These are phyloP conservation scores for Rhodocollybia butyracea DNA, from an alignment of 768 basidiomycete genomes.

Conservation along the genomic window DNA sequence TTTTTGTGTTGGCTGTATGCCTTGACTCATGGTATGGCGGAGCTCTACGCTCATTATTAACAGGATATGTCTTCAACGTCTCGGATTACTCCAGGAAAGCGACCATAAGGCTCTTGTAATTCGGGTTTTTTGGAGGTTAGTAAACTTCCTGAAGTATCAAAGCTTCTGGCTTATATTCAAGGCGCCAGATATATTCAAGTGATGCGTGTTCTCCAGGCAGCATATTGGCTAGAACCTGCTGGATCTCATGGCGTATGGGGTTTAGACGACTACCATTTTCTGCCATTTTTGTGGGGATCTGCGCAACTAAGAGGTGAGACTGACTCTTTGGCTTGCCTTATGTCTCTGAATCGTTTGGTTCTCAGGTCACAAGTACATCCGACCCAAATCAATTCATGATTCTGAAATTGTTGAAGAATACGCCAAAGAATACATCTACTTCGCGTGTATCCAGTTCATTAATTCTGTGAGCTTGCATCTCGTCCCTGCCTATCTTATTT, in stretches of 20 bases:
- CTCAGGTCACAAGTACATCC: constrained; percentile 82
- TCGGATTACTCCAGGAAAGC: constrained; percentile 57
- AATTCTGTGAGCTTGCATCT: constrained; percentile 64
- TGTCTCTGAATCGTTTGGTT: not conserved
- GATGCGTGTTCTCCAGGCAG: constrained; percentile 85
- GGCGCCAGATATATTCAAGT: constrained; percentile 73
- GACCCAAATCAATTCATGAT: constrained; percentile 92
- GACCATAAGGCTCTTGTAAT: constrained; percentile 79
- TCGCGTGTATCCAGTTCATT: constrained; percentile 93
- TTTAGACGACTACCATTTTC: constrained; percentile 94
- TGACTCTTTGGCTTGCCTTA: not conserved
- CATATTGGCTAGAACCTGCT: constrained; percentile 97
- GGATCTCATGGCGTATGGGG: constrained; percentile 99
- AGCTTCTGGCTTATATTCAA: constrained; percentile 32
- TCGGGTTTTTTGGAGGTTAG: constrained; percentile 84
- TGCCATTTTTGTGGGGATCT: constrained; percentile 86
- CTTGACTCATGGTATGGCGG: not conserved
- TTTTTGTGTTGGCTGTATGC: constrained; percentile 92
- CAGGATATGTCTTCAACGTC: constrained; percentile 77
- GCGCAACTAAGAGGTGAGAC: constrained; percentile 68
- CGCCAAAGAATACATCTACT: constrained; percentile 92
- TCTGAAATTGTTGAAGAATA: constrained; percentile 90
- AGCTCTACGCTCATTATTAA: not conserved
- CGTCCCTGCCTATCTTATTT: not conserved
- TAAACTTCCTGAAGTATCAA: not conserved